Evolutionary conservation across 768 basidiomycete species (phyloP), one percentile per base, ranked within the genome.

Genomic region (Gautieria morchelliformis): DNA sequence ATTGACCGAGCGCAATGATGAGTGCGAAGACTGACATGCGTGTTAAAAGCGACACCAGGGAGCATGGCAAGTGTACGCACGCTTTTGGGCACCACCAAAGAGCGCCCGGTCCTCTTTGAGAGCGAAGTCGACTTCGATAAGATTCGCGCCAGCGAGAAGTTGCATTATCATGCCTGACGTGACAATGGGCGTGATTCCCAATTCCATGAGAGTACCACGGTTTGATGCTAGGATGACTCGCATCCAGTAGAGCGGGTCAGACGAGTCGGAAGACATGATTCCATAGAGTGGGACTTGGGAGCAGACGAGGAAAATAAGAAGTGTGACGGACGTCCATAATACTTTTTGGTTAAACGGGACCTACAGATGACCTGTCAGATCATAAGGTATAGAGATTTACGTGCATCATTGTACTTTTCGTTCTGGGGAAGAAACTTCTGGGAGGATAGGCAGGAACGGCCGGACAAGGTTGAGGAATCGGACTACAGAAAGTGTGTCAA

Each of bases 141-240:
- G 77, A 71, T 93, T 97, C 41, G 96, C 95, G 56, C 96, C 96
- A 17, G 95, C 93, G 60, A 99, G 80, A 45, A 99, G 85, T 73
- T 99, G 96, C 91, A 99, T 98, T 72, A 97, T 99, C 95, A 97
- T 98, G 66, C 96, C 96, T 52, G 88, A 90, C 10, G 96, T 99
- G 69, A 98, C 83, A 68, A 98, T 96, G 41, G 96, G 96, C 30
- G 85, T 94, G 65, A 98, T 98, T 59, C 96, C 95, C 60, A 99
- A 84, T 73, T 99, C 96, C 96, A 99, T 99, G 60, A 98, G 85
- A 1, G 96, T 98, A 62, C 96, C 96, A 59, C 95, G 83, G 76
- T 98, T 98, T 7, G 93, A 96, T 22, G 96, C 95, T 60, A 99
- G 83, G 74, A 99, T 98, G 75, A 95, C 95, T 73, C 95, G 90